Conservation (phyloP, 352 stramenopile genomes). For the Globisporangium nagaii region DNA sequence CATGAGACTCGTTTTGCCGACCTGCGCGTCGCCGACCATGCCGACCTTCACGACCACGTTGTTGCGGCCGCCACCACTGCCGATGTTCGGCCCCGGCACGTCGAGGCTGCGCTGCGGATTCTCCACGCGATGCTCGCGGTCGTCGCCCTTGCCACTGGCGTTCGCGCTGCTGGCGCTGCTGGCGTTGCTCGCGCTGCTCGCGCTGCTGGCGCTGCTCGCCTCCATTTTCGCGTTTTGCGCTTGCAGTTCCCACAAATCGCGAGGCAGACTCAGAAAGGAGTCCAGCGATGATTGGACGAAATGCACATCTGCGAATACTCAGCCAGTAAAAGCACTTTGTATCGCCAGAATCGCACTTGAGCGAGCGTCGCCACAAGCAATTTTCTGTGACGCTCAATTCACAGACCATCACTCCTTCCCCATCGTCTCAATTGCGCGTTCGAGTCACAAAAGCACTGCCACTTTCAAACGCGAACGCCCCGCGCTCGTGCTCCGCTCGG, state of each 20-base stretch:
- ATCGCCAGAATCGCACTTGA: no score
- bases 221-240: neutral
- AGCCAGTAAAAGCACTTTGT: no score
- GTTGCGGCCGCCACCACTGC: constrained; percentile 50
- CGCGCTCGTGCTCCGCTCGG: neutral
- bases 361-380: neutral
- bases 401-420: constrained; percentile 2
- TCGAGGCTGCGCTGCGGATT: constrained; percentile 25
- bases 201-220: neutral
- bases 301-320: no score
- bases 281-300: no score
- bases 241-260: no score
- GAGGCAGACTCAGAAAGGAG: no score
- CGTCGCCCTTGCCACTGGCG: neutral
- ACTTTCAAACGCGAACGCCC: neutral
- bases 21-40: constrained; percentile 93
- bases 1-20: constrained; percentile 95
- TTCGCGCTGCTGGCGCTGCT: neutral
- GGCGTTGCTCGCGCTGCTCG: neutral
- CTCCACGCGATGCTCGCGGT: constrained; percentile 3
- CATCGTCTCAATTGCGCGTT: neutral
- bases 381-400: neutral
- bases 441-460: neutral
- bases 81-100: constrained; percentile 16
- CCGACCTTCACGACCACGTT: constrained; percentile 91